Evolutionary conservation across 2,329 filamentous ascomycete genomes (phyloP).

Genomic region (Xylaria digitata): DNA sequence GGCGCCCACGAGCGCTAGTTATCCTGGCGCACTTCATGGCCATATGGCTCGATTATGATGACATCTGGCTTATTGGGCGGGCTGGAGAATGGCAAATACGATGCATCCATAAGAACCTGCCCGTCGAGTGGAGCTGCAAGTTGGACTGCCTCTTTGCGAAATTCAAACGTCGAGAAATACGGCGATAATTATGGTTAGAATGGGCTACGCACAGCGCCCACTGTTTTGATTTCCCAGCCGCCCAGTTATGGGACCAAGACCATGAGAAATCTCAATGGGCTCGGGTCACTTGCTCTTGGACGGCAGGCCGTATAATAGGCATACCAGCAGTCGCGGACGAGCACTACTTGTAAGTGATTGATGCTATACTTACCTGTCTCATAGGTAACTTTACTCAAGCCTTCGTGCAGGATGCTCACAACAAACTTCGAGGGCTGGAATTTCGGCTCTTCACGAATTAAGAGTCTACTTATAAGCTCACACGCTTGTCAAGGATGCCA

Average conservation of each 20-base stretch:
- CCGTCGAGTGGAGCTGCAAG: constrained; percentile 52
- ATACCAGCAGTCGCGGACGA: not conserved
- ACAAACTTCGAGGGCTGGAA: not conserved
- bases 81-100: constrained; percentile 53
- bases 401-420: not conserved
- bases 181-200: not conserved
- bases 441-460: not conserved
- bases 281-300: constrained; percentile 4
- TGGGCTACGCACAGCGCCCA: not conserved
- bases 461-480: not conserved
- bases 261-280: not conserved
- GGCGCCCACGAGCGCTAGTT: constrained; percentile 53
- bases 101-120: constrained; percentile 52
- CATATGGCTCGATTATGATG: constrained; percentile 51
- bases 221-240: not conserved
- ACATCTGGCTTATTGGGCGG: constrained; percentile 53
- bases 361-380: not conserved
- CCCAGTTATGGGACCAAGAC: not conserved
- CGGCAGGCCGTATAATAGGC: not conserved
- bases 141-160: constrained; percentile 50
- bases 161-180: constrained; percentile 42
- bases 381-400: not conserved
- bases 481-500: not conserved
- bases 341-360: not conserved
- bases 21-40: constrained; percentile 55